phyloP scores from a whole-genome alignment of 2,329 filamentous ascomycete species.

The Paecilomyces dactylethromorphus region DNA sequence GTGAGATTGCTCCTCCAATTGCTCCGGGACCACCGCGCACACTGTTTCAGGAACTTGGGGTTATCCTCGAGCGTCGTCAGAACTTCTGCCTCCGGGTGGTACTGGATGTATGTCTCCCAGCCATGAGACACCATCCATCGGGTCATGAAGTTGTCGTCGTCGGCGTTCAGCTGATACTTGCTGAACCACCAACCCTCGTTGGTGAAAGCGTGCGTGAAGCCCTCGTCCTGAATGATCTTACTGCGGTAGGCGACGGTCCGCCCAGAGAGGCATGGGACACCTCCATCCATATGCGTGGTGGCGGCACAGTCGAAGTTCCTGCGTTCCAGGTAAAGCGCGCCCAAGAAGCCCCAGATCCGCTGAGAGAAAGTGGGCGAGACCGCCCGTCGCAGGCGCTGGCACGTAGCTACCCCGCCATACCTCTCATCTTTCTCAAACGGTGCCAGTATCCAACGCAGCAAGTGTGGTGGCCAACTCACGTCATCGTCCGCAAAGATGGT shows the following conservation, averaged over 20 bases:
- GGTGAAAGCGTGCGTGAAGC: conserved; percentile 83
- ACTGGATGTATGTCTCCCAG: conserved; percentile 95
- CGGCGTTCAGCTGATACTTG: conserved; percentile 83
- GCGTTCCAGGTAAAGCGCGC: conserved; percentile 84
- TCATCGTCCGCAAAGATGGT: conserved; percentile 95
- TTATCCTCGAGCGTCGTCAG: conserved; percentile 90
- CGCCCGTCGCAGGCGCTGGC: conserved; percentile 73
- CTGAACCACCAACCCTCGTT: conserved; percentile 77
- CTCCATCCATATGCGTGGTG: conserved; percentile 89
- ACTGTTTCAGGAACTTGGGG: conserved; percentile 84
- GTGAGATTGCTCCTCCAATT: conserved; percentile 98
- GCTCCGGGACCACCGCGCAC: conserved; percentile 88
- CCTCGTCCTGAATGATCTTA: conserved; percentile 75
- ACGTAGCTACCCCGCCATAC: conserved; percentile 88
- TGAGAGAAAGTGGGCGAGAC: conserved; percentile 53
- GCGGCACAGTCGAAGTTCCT: conserved; percentile 96
- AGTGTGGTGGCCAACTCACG: conserved; percentile 80
- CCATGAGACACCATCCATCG: conserved; percentile 88
- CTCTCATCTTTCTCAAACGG: conserved; percentile 72
- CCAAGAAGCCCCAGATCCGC: conserved; percentile 78
- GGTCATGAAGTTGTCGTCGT: conserved; percentile 98
- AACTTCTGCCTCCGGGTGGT: conserved; percentile 82
- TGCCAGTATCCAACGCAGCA: conserved; percentile 86
- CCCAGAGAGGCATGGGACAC: conserved; percentile 93
- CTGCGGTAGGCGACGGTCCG: conserved; percentile 89